Evolutionary conservation across 257 asterid genomes (phyloP).

Genomic region (Solanum bulbocastanum): DNA sequence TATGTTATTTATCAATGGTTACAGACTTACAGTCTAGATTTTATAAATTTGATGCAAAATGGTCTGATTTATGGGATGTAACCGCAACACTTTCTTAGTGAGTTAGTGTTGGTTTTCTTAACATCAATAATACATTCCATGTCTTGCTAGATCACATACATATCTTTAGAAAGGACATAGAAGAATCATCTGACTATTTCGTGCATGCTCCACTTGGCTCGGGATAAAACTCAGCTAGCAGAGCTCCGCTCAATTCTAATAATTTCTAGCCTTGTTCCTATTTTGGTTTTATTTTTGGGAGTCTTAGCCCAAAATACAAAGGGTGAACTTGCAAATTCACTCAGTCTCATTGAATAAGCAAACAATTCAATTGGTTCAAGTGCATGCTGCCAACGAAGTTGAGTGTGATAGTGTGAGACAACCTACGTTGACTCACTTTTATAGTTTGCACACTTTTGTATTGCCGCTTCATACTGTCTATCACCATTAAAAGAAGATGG

Average conservation of each 20-base stretch:
- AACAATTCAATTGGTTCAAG: neutral
- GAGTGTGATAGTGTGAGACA: neutral
- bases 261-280: neutral
- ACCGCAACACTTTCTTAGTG: neutral
- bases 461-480: neutral
- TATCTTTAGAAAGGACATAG: neutral
- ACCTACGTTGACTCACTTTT: neutral
- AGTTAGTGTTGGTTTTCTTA: neutral
- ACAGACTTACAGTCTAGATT: neutral
- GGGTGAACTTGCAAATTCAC: neutral
- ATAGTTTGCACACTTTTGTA: neutral
- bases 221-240: neutral
- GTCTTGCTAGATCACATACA: neutral
- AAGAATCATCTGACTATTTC: neutral
- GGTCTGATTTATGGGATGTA: neutral
- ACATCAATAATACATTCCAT: neutral
- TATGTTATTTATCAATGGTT: neutral
- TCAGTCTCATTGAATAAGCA: neutral
- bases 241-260: neutral
- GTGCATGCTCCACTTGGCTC: neutral
- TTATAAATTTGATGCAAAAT: neutral
- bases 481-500: neutral
- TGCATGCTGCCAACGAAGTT: neutral
- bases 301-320: neutral
- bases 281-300: neutral